Evolutionary conservation across 139 green algal species (phyloP).

Genomic region (Micromonas commoda): DNA sequence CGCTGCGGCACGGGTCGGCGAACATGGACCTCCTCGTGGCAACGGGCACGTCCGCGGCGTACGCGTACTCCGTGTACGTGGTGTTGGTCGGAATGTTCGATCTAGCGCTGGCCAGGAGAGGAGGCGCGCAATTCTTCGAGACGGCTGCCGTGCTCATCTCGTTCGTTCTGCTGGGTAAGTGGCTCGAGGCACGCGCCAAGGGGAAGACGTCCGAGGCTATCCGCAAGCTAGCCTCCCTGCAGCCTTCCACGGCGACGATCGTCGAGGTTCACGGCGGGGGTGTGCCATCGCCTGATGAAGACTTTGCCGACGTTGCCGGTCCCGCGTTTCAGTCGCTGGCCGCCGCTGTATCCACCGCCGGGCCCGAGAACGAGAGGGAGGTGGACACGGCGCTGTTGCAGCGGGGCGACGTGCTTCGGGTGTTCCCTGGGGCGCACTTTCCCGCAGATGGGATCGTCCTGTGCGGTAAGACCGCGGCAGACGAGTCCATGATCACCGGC

Average conservation of each 20-base stretch:
- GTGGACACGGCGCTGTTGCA: background rate
- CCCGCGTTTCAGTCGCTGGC: background rate
- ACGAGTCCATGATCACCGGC: constrained; percentile 96
- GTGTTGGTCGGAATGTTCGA: constrained; percentile 2
- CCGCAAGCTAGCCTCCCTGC: constrained; percentile 62
- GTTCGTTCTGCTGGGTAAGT: constrained; percentile 91
- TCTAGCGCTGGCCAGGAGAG: background rate
- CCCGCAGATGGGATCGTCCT: constrained; percentile 34
- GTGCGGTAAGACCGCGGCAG: constrained; percentile 59
- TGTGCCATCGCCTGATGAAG: background rate
- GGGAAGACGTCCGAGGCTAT: constrained; percentile 78
- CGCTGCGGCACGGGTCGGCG: constrained; percentile 55
- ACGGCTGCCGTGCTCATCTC: constrained; percentile 94
- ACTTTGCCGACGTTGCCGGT: background rate
- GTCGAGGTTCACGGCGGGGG: background rate
- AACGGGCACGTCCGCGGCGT: constrained; percentile 86
- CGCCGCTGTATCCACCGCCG: background rate
- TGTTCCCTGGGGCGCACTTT: constrained; percentile 18
- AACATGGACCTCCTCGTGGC: constrained; percentile 99
- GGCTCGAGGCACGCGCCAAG: constrained; percentile 66
- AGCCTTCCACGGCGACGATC: constrained; percentile 57
- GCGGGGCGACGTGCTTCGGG: constrained; percentile 2
- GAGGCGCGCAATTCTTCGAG: constrained; percentile 64
- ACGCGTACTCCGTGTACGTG: constrained; percentile 62
- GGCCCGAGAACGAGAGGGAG: background rate